Conservation (phyloP, 768 basidiomycete genomes). For the Russula sp. region DNA sequence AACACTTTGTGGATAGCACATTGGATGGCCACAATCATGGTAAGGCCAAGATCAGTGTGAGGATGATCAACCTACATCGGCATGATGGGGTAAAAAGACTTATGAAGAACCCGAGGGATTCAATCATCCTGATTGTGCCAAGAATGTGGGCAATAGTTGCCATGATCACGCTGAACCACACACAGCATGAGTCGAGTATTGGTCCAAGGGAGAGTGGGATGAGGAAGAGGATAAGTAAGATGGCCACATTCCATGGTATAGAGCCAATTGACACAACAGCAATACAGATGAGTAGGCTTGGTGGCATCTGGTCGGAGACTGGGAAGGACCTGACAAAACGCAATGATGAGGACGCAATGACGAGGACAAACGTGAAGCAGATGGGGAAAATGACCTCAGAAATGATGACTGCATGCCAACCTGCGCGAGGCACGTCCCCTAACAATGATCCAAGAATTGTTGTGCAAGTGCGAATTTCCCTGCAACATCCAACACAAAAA, state of each 20-base stretch:
- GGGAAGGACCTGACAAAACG: constrained; percentile 93
- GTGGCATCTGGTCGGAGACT: constrained; percentile 52
- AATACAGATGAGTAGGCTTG: constrained; percentile 87
- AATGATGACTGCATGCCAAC: constrained; percentile 84
- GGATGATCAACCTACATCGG: neutral
- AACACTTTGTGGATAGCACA: constrained; percentile 90
- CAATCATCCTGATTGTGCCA: constrained; percentile 81
- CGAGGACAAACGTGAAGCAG: constrained; percentile 78
- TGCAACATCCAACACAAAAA: constrained; percentile 99
- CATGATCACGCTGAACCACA: constrained; percentile 87
- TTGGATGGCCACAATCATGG: constrained; percentile 85
- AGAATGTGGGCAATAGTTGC: constrained; percentile 83
- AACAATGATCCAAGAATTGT: constrained; percentile 99
- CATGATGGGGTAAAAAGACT: constrained; percentile 29
- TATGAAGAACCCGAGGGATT: constrained; percentile 94
- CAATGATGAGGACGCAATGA: constrained; percentile 86
- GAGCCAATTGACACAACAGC: constrained; percentile 91
- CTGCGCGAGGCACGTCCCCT: constrained; percentile 88
- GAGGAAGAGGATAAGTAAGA: constrained; percentile 84
- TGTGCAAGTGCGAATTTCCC: constrained; percentile 95
- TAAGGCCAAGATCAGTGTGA: constrained; percentile 56
- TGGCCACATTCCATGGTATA: constrained; percentile 89
- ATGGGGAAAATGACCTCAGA: constrained; percentile 85
- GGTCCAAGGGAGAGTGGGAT: constrained; percentile 90
- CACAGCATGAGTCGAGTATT: constrained; percentile 76